Conservation (phyloP, 2,329 filamentous ascomycete genomes). For the Alternaria novae-zelandiae region DNA sequence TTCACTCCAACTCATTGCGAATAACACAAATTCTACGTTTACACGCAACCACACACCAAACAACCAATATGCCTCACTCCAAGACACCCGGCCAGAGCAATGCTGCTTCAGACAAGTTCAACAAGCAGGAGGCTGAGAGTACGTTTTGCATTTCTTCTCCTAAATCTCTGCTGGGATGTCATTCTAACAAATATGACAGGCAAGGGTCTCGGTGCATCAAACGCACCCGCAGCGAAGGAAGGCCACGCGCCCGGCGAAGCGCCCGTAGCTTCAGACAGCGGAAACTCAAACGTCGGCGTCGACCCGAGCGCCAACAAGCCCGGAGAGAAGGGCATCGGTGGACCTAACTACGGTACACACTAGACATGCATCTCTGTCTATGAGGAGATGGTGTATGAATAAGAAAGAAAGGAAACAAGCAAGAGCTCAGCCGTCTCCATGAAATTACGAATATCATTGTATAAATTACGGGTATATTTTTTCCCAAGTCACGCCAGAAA, state of each 20-base stretch:
- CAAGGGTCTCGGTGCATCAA: conserved; percentile 25
- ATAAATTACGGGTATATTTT: neutral
- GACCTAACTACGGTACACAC: conserved; percentile 19
- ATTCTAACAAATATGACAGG: conserved; percentile 5
- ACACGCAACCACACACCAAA: neutral
- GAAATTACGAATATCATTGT: neutral
- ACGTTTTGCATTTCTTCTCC: neutral
- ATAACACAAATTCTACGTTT: neutral
- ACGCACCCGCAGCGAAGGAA: conserved; percentile 22
- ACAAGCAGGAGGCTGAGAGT: conserved; percentile 25
- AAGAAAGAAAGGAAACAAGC: neutral
- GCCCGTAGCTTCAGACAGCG: conserved; percentile 22
- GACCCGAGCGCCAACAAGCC: conserved; percentile 22
- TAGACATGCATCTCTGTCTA: conserved; percentile 4
- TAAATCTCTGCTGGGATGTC: neutral
- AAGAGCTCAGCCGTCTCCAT: neutral
- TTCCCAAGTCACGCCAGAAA: neutral
- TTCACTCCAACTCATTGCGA: neutral
- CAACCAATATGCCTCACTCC: conserved; percentile 19
- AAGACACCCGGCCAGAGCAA: conserved; percentile 27
- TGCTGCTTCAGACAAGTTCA: conserved; percentile 24
- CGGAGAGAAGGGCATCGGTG: conserved; percentile 26
- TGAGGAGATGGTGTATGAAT: neutral
- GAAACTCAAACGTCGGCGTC: conserved; percentile 24
- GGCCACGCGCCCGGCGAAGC: conserved; percentile 18